Evolutionary conservation across 1,139 yeast genomes (phyloP).

Genomic region (Chernovozyma sophiae-reginae): DNA sequence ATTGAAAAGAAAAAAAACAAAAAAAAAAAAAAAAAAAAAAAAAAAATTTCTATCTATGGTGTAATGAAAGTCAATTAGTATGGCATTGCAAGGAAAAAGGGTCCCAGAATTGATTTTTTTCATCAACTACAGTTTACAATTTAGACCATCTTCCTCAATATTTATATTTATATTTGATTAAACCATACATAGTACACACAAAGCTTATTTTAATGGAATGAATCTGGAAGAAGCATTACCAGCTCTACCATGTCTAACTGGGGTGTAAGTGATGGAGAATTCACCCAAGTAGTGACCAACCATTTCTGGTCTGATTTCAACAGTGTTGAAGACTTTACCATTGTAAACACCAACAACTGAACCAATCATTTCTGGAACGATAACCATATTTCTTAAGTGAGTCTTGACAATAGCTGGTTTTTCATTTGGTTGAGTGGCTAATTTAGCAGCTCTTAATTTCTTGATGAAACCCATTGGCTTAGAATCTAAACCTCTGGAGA

Average conservation of each 20-base stretch:
- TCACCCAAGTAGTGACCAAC: constrained; percentile 99
- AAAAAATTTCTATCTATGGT: too few species aligned
- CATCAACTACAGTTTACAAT: too few species aligned
- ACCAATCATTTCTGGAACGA: constrained; percentile 99
- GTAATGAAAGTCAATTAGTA: too few species aligned
- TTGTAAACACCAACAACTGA: constrained; percentile 98
- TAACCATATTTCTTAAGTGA: constrained; percentile 98
- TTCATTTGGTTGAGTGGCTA: constrained; percentile 88
- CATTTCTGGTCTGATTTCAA: constrained; percentile 99
- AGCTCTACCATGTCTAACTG: constrained; percentile 99
- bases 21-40: too few species aligned
- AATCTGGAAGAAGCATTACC: constrained; percentile 89
- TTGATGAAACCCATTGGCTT: constrained; percentile 96
- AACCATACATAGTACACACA: constrained; percentile 9
- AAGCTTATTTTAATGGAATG: constrained; percentile 57
- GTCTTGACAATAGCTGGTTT: constrained; percentile 99
- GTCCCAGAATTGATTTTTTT: too few species aligned
- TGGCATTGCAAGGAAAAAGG: too few species aligned
- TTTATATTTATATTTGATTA: constrained; percentile 6
- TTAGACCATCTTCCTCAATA: constrained; percentile 1
- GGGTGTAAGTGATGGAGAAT: constrained; percentile 99
- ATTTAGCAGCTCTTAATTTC: constrained; percentile 97
- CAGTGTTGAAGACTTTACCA: constrained; percentile 99
- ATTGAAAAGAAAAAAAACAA: too few species aligned
- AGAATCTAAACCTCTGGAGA: constrained; percentile 94